Percentiles rank a stretch among this genome's conserved stretches.
Evolutionary conservation across 2,329 filamentous ascomycete species (phyloP).

Genomic region (Nothomitra cinnamomea): DNA sequence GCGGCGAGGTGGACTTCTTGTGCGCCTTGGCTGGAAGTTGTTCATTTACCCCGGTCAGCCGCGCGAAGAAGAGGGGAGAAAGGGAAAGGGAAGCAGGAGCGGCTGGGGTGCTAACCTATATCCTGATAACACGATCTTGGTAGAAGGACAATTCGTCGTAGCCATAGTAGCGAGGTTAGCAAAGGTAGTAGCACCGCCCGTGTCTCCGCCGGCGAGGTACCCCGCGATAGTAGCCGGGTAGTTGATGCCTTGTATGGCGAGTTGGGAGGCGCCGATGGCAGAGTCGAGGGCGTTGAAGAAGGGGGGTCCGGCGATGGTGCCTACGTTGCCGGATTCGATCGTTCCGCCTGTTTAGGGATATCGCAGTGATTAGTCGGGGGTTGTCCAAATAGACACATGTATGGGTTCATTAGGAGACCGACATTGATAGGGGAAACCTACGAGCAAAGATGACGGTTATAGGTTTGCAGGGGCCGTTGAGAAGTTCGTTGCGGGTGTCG

Average conservation of each 20-base stretch:
- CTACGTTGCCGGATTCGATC: background rate
- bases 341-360: background rate
- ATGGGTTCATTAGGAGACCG: too few relatives aligned
- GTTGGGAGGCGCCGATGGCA: background rate
- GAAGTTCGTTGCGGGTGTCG: background rate
- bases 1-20: too few relatives aligned
- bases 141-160: background rate
- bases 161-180: background rate
- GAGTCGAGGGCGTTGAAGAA: background rate
- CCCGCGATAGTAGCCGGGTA: background rate
- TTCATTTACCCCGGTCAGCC: too few relatives aligned
- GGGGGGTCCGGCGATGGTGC: background rate
- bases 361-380: too few relatives aligned
- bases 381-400: too few relatives aligned
- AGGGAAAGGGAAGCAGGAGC: background rate
- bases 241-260: background rate
- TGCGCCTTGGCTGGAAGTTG: too few relatives aligned
- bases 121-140: background rate
- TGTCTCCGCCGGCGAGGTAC: background rate
- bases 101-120: background rate
- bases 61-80: background rate
- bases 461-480: background rate
- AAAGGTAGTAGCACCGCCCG: background rate
- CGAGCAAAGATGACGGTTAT: background rate
- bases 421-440: too few relatives aligned